phyloP scores from a whole-genome alignment of 2,329 filamentous ascomycete species.

The Lecanicillium sp. region DNA sequence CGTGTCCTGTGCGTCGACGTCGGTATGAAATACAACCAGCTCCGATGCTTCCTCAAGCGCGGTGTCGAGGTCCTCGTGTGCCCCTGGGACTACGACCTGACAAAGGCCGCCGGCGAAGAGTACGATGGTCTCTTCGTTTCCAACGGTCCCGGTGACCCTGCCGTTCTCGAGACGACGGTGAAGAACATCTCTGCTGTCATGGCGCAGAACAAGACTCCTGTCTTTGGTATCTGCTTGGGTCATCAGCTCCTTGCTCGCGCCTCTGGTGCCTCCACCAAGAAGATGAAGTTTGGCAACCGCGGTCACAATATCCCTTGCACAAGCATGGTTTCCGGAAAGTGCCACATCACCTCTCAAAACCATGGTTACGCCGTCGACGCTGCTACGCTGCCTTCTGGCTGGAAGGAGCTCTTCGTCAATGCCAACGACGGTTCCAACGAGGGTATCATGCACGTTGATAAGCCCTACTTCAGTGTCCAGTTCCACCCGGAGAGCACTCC shows the following conservation, averaged over 20 bases:
- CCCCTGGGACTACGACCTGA: conserved; percentile 93
- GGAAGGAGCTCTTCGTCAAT: conserved; percentile 95
- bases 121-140: conserved; percentile 98
- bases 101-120: conserved; percentile 64
- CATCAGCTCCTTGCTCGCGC: conserved; percentile 89
- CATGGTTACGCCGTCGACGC: conserved; percentile 93
- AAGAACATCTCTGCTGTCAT: conserved; percentile 71
- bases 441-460: conserved; percentile 79
- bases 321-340: conserved; percentile 89
- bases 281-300: conserved; percentile 99
- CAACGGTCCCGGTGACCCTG: conserved; percentile 93
- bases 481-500: conserved; percentile 98
- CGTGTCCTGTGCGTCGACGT: conserved; percentile 92
- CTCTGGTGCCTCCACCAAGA: conserved; percentile 74
- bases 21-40: conserved; percentile 96
- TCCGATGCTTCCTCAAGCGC: conserved; percentile 83
- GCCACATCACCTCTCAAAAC: conserved; percentile 98
- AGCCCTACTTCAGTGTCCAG: conserved; percentile 97
- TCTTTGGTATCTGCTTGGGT: conserved; percentile 94
- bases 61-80: conserved; percentile 92
- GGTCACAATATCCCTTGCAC: conserved; percentile 98
- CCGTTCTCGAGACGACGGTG: conserved; percentile 72
- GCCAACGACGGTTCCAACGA: conserved; percentile 98
- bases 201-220: conserved; percentile 71
- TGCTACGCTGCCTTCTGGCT: conserved; percentile 63